Percentiles rank a stretch among this genome's conserved stretches.
phyloP scores from a whole-genome alignment of 2,329 filamentous ascomycete species.

The Exophiala oligosperma region DNA sequence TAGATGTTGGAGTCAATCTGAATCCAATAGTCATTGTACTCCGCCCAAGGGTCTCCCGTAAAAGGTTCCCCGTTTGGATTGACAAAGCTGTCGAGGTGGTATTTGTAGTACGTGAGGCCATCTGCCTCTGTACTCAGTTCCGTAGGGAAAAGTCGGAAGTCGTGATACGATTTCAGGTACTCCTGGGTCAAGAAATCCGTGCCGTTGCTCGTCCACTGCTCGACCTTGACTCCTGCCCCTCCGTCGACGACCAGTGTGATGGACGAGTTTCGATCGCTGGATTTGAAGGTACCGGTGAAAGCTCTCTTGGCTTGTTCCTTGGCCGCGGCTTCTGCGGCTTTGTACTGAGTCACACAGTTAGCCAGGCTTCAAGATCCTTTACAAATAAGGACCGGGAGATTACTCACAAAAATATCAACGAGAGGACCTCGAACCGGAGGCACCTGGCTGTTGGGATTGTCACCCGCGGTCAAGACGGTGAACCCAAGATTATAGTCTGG shows the following conservation, averaged over 20 bases:
- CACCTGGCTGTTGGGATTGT: slow-evolving; percentile 3
- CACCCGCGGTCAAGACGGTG: slow-evolving; percentile 33
- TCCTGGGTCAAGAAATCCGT: slow-evolving; percentile 22
- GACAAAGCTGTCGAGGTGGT: slow-evolving; percentile 19
- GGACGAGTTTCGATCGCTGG: slow-evolving; percentile 12
- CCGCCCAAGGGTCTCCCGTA: slow-evolving; percentile 25
- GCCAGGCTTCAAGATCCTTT: background rate
- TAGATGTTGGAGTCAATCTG: slow-evolving; percentile 29
- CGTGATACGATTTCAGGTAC: slow-evolving; percentile 1
- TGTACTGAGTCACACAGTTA: background rate
- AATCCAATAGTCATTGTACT: slow-evolving; percentile 34
- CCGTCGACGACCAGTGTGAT: slow-evolving; percentile 28
- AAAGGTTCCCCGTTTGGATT: slow-evolving; percentile 30
- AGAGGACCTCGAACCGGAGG: slow-evolving; percentile 1
- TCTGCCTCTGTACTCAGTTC: slow-evolving; percentile 13
- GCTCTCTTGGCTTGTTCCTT: slow-evolving; percentile 6
- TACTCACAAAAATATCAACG: slow-evolving; percentile 8
- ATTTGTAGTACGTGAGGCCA: slow-evolving; percentile 17
- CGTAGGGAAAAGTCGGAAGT: slow-evolving; percentile 19
- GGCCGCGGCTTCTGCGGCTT: slow-evolving; percentile 7
- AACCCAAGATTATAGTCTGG: slow-evolving; percentile 40
- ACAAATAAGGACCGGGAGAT: background rate
- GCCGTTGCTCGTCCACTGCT: slow-evolving; percentile 24
- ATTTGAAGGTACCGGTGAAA: slow-evolving; percentile 9
- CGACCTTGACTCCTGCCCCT: slow-evolving; percentile 19